Conservation (phyloP, 2,329 filamentous ascomycete species). For the Domatiomyces catenatus region DNA sequence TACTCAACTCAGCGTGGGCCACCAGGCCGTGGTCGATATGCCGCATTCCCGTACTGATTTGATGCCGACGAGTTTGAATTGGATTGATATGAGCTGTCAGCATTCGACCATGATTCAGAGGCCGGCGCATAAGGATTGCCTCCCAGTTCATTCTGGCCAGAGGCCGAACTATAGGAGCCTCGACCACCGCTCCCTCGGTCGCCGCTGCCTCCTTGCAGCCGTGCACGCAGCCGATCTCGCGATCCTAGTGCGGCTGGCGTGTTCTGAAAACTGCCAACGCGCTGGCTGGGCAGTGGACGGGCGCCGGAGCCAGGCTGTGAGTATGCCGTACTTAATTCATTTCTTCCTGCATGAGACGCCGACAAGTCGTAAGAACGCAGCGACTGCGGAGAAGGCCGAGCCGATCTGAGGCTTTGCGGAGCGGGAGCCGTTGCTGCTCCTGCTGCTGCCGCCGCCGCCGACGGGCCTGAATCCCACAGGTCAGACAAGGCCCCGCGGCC, state of each 20-base stretch:
- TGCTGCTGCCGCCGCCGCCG: constrained; percentile 7
- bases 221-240: constrained; percentile 55
- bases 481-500: constrained; percentile 39
- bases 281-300: constrained; percentile 55
- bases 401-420: constrained; percentile 13
- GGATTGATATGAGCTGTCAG: constrained; percentile 8
- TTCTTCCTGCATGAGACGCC: constrained; percentile 7
- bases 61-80: constrained; percentile 1
- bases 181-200: constrained; percentile 9
- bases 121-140: constrained; percentile 14
- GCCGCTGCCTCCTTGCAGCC: constrained; percentile 50
- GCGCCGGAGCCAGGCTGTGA: constrained; percentile 22
- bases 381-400: constrained; percentile 21
- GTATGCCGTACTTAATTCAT: constrained; percentile 3
- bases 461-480: constrained; percentile 37
- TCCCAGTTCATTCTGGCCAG: background rate
- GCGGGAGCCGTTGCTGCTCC: constrained; percentile 17
- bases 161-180: background rate
- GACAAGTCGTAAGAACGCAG: constrained; percentile 10
- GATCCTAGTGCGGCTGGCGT: constrained; percentile 22
- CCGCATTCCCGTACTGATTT: constrained; percentile 9
- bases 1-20: constrained; percentile 9
- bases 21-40: constrained; percentile 13
- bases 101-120: constrained; percentile 16
- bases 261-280: constrained; percentile 59